Evolutionary conservation across 176 grass and related monocot genomes (phyloP), one percentile per base, ranked within the genome.

Genomic region (Carex cristatella): DNA sequence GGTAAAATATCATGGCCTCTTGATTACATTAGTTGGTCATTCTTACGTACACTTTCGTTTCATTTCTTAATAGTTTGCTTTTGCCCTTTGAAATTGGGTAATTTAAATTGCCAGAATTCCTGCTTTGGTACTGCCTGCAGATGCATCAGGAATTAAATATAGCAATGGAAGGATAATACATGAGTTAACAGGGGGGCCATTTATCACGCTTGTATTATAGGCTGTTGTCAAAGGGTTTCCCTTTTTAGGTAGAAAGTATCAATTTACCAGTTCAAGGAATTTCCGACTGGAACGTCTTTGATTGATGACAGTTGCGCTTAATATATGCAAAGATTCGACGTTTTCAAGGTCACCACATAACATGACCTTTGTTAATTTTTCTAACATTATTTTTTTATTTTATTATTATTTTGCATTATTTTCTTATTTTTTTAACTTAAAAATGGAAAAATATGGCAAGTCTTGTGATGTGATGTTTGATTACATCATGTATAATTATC

Each of bases 21-120:
- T 69, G 12, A 67, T 83, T 69, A 53, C 23, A 68, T 83, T 83
- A 49, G 32, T 83, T 83, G 38, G 46, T 54, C 30, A 53, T 48
- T 79, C 54, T 33, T 35, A 10, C 54, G 18, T 35, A 10, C 53
- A 79, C 40, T 79, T 58, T 32, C 2, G 49, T 58, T 79, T 14
- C 23, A 35, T 79, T 57, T 35, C 32, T 32, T 58, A 12, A 79
- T 57, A 35, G 27, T 58, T 58, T 18, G 28, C 13, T 18, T 32
- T 56, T 57, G 19, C 23, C 51, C 6, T 35, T 35, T 56, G 27
- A 54, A 56, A 77, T 15, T 56, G 51, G 49, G 48, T 55, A 32
- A 32, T 56, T 32, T 77, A 54, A 13, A 44, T 71, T 71, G 35
- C 44, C 68, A 71, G 38, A 44, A 46, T 19, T 23, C 38, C 9